phyloP scores from a whole-genome alignment of 495 filamentous ascomycete genomes.

The Penicillium parvum region DNA sequence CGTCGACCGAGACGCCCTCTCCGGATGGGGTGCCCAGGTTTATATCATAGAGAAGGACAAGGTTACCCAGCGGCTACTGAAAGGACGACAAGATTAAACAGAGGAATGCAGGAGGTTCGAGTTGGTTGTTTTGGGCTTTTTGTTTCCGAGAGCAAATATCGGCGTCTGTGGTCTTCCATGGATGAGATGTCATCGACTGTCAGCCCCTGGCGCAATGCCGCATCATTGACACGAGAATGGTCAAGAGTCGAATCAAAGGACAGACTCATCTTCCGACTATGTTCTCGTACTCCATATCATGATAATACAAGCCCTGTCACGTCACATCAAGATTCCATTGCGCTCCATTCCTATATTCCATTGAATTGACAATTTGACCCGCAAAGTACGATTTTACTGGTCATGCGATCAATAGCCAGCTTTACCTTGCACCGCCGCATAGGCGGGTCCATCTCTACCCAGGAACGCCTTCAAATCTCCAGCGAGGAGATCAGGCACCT shows the following conservation, averaged over 20 bases:
- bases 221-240: conserved; percentile 15
- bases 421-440: conserved; percentile 31
- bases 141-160: conserved; percentile 24
- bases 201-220: conserved; percentile 14
- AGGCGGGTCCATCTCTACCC: conserved; percentile 39
- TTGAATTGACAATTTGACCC: background rate
- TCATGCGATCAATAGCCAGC: conserved; percentile 26
- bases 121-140: conserved; percentile 25
- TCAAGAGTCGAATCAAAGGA: conserved; percentile 9
- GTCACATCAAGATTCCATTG: conserved; percentile 44
- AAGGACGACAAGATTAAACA: conserved; percentile 72
- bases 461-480: conserved; percentile 41
- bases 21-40: conserved; percentile 96
- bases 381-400: background rate
- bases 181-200: conserved; percentile 24
- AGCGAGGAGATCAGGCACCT: conserved; percentile 41
- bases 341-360: conserved; percentile 11
- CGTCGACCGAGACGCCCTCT: conserved; percentile 92
- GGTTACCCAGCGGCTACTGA: conserved; percentile 95
- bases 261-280: conserved; percentile 12
- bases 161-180: conserved; percentile 31
- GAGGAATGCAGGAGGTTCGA: conserved; percentile 6
- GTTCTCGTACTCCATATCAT: conserved; percentile 26
- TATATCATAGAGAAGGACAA: conserved; percentile 99
- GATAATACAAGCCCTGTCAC: conserved; percentile 28